Evolutionary conservation across 768 basidiomycete genomes (phyloP), one percentile per base, ranked within the genome.

Genomic region (Calocybe cyanea): DNA sequence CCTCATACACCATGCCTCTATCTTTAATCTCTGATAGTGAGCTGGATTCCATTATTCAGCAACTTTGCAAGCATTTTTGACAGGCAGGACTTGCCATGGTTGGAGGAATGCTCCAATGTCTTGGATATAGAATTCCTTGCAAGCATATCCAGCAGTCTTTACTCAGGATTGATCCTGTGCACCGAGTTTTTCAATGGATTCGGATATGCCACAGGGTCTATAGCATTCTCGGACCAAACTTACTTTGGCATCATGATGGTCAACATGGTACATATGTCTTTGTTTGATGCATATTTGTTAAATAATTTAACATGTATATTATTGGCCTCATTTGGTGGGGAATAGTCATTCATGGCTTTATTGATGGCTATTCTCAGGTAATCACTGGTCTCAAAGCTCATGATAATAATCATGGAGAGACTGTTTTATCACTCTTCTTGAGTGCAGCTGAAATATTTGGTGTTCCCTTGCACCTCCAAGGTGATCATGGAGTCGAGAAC

Each of bases 401-500:
- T 40, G 50, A 63, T 41, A 72, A 76, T 49, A 77, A 76, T 41
- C 41, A 52, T 3, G 66, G 58, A 0, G 34, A 55, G 0, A 74
- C 71, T 4, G 72, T 75, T 3, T 47, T 68, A 0, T 18, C 57
- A 0, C 46, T 70, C 0, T 71, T 72, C 42, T 41, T 58, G 1
- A 33, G 49, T 36, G 60, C 54, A 0, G 42, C 54, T 11, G 14
- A 10, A 1, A 24, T 43, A 3, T 59, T 63, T 56, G 65, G 69
- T 1, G 30, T 62, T 1, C 71, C 68, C 0, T 58, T 54, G 3
- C 47, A 62, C 1, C 20, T 66, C 2, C 45, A 65, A 5, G 71
- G 68, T 3, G 69, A 74, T 46, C 65, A 68, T 59, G 70, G 72
- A 3, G 51, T 51, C 7, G 68, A 71, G 49, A 71, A 72, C 48